Conservation (phyloP, 2,329 filamentous ascomycete genomes). For the Fusarium aywerte region DNA sequence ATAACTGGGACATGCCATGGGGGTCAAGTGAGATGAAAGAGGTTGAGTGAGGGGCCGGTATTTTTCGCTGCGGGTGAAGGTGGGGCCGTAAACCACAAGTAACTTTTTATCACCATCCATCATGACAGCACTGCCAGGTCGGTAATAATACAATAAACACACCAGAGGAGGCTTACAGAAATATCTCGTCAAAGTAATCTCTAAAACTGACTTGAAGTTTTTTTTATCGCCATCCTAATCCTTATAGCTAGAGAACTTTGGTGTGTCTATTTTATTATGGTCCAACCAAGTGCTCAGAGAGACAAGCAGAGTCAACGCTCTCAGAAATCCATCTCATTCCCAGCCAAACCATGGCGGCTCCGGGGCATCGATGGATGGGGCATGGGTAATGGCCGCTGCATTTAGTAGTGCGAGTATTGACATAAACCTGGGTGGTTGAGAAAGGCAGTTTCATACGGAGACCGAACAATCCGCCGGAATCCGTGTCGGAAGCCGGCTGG, state of each 20-base stretch:
- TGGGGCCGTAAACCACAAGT: constrained; percentile 15
- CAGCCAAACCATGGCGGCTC: constrained; percentile 20
- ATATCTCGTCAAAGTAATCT: no score
- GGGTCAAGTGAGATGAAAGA: constrained; percentile 7
- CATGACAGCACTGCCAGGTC: constrained; percentile 12
- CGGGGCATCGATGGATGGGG: constrained; percentile 22
- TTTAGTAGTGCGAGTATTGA: constrained; percentile 13
- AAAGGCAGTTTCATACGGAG: constrained; percentile 24
- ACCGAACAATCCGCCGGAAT: constrained; percentile 30
- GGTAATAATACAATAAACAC: no score
- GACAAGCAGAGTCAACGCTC: background rate
- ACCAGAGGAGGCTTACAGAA: no score
- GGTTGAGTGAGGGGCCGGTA: constrained; percentile 39
- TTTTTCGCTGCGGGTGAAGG: constrained; percentile 18
- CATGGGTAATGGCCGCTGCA: constrained; percentile 10
- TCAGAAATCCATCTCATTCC: constrained; percentile 16
- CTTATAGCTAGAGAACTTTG: no score
- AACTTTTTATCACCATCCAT: background rate
- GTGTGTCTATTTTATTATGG: no score
- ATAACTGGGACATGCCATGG: constrained; percentile 1
- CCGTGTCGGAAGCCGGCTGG: constrained; percentile 37
- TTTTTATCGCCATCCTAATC: no score
- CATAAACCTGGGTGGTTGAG: constrained; percentile 23
- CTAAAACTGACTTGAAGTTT: no score
- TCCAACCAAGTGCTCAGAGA: no score